These are phyloP conservation scores for Boechera stricta DNA, from an alignment of 345 rosid genomes.

Conservation along the genomic window DNA sequence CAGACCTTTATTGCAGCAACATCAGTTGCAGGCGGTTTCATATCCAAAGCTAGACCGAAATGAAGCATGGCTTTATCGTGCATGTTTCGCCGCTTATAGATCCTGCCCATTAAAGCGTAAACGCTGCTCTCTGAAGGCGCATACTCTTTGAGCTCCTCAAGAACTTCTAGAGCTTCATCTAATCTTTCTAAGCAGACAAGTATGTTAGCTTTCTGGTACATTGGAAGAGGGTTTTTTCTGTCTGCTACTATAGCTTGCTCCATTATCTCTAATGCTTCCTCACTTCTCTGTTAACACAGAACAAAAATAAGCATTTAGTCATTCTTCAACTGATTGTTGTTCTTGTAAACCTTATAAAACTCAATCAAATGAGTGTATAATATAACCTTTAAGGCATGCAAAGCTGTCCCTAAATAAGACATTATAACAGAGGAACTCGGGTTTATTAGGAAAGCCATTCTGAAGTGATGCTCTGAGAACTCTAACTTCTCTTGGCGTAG, in stretches of 20 bases:
- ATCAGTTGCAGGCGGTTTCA: slow-evolving; percentile 95
- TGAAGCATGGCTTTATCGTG: slow-evolving; percentile 92
- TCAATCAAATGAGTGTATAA: slow-evolving; percentile 6
- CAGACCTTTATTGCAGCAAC: slow-evolving; percentile 91
- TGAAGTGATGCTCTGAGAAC: slow-evolving; percentile 96
- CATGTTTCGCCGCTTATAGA: slow-evolving; percentile 75
- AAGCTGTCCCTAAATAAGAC: slow-evolving; percentile 92
- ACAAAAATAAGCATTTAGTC: slow-evolving; percentile 25
- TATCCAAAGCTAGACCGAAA: slow-evolving; percentile 92
- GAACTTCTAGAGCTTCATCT: slow-evolving; percentile 89
- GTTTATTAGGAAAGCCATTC: slow-evolving; percentile 85
- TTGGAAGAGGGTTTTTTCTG: slow-evolving; percentile 93
- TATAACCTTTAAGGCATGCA: slow-evolving; percentile 79
- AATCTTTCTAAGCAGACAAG: slow-evolving; percentile 74
- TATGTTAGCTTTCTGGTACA: slow-evolving; percentile 95
- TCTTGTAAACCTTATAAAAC: slow-evolving; percentile 1
- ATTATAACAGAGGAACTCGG: slow-evolving; percentile 92
- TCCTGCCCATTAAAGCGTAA: slow-evolving; percentile 93
- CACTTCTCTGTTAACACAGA: slow-evolving; percentile 65
- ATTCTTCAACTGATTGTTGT: not conserved
- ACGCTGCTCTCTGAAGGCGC: slow-evolving; percentile 96
- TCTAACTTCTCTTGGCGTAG: slow-evolving; percentile 95
- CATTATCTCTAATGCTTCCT: slow-evolving; percentile 90
- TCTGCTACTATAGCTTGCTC: slow-evolving; percentile 90
- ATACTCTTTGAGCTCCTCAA: slow-evolving; percentile 91